phyloP scores from a whole-genome alignment of 2,329 filamentous ascomycete species.

The Fusarium concolor region DNA sequence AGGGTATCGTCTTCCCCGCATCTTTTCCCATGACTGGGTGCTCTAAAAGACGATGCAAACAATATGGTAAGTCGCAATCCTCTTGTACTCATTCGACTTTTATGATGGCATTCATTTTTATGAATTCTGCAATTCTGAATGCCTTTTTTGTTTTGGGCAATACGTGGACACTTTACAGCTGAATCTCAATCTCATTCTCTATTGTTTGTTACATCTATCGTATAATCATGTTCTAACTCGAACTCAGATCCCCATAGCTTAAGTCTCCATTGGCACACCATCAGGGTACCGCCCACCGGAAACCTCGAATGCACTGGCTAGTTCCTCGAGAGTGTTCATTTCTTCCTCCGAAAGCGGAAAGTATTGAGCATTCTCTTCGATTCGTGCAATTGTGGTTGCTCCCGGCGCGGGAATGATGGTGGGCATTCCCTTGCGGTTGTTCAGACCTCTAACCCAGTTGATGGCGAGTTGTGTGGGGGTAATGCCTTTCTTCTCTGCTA shows the following conservation, averaged over 20 bases:
- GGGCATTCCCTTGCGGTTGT: conserved; percentile 63
- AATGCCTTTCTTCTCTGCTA: conserved; percentile 70
- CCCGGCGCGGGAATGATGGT: conserved; percentile 75
- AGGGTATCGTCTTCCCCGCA: not conserved
- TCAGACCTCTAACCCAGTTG: conserved; percentile 68
- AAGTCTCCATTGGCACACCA: conserved; percentile 53
- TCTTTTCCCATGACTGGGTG: not conserved
- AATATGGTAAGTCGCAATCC: conserved; percentile 28
- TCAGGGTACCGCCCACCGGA: conserved; percentile 62
- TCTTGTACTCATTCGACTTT: conserved; percentile 5
- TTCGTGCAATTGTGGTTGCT: conserved; percentile 65
- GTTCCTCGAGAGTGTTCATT: conserved; percentile 60
- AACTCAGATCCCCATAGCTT: conserved; percentile 15
- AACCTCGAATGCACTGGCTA: conserved; percentile 61
- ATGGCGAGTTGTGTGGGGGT: conserved; percentile 75
- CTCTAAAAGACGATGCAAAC: not conserved
- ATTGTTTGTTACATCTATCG: not conserved
- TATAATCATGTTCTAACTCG: conserved; percentile 24
- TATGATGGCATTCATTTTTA: conserved; percentile 55
- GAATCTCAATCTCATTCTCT: conserved; percentile 22
- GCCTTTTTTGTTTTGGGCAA: conserved; percentile 40
- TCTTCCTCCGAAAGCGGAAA: conserved; percentile 64
- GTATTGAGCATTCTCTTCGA: conserved; percentile 69
- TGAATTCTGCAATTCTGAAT: conserved; percentile 65
- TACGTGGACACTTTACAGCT: conserved; percentile 51